These are phyloP conservation scores for Chaetomium olivaceum DNA, from an alignment of 2,329 filamentous ascomycete species.

Conservation along the genomic window DNA sequence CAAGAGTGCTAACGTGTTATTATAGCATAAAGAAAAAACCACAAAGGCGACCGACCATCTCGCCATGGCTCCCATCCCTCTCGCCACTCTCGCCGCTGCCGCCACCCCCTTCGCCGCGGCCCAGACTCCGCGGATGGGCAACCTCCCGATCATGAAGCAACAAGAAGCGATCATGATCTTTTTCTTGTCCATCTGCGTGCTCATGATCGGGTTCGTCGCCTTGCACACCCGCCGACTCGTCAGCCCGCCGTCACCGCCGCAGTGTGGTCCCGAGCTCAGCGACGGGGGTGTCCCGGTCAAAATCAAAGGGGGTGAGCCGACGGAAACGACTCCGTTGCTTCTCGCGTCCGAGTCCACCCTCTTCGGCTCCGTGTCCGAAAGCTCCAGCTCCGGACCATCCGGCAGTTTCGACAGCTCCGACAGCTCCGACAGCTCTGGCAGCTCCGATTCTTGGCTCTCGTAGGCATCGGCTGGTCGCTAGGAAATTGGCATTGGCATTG, in stretches of 20 bases:
- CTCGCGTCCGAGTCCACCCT: neutral
- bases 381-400: neutral
- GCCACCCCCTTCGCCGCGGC: neutral
- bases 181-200: neutral
- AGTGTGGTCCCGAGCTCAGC: too few relatives aligned
- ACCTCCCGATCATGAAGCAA: neutral
- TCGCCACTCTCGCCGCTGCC: too few relatives aligned
- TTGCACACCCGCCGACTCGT: neutral
- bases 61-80: neutral
- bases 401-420: neutral
- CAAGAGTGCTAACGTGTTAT: neutral
- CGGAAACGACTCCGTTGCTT: slow-evolving; percentile 2
- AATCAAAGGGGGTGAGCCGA: neutral
- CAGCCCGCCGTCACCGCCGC: neutral
- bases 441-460: neutral
- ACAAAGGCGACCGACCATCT: too few relatives aligned
- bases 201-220: neutral
- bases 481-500: neutral
- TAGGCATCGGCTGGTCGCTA: neutral
- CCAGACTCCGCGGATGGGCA: neutral
- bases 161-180: neutral
- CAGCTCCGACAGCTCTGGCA: slow-evolving; percentile 1
- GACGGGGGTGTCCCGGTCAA: neutral
- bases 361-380: neutral
- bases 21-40: too few relatives aligned